Base-by-base conservation (phyloP, 306 rosid genomes). In the Canavalia ensiformis region DNA sequence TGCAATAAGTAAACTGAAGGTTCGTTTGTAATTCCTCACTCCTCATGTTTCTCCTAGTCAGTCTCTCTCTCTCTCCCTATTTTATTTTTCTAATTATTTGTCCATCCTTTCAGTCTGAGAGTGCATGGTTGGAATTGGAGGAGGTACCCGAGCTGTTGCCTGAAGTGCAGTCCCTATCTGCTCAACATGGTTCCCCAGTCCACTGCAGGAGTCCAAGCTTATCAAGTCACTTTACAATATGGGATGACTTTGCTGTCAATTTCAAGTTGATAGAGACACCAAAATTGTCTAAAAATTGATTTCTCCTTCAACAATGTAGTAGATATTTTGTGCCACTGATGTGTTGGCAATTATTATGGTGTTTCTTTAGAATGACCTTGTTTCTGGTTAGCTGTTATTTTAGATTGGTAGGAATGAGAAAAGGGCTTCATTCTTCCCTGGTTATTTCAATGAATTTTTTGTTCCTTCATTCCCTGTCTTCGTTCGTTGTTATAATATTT, bases 201-300 rank as follows among this genome's bases (percentile, higher is more conserved):
- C 71, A 70, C 70, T 76, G 88, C 88, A 83, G 51, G 82, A 82
- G 82, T 62, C 94, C 92, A 5, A 80, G 68, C 69, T 69, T 86
- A 11, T 69, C 86, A 30, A 81, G 83, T 68, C 33, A 35, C 73
- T 12, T 39, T 29, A 41, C 85, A 33, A 28, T 56, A 81, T 87
- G 91, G 91, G 62, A 74, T 68, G 91, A 87, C 65, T 67, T 8
- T 8, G 75, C 77, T 41, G 76, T 84, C 79, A 77, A 85, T 75
- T 89, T 91, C 64, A 86, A 84, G 72, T 81, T 93, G 92, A 77
- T 84, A 35, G 87, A 88, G 39, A 66, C 91, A 54, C 97, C 93
- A 55, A 13, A 82, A 50, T 8, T 44, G 49, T 6, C 68, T 31
- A 51, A 75, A 52, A 29, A 39, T 25, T 86, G 75, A 54, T 35